A percentile compares a stretch with the other conserved stretches of the same genome.
phyloP scores from a whole-genome alignment of 352 stramenopile genomes.

The Discostella stelligera region DNA sequence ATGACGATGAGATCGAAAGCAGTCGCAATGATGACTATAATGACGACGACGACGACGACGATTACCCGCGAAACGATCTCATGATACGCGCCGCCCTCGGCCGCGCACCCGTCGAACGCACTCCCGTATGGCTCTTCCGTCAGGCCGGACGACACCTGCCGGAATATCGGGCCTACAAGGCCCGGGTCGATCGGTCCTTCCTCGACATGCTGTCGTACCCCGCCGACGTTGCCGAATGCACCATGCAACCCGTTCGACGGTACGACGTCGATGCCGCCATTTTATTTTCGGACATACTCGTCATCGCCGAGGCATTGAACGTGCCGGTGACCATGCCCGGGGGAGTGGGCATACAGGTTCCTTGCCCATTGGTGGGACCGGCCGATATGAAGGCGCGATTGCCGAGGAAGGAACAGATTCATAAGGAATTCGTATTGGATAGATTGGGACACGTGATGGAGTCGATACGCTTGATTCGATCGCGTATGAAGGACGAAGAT shows the following conservation, averaged over 20 bases:
- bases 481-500: slow-evolving; percentile 71
- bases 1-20: not conserved
- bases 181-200: slow-evolving; percentile 81
- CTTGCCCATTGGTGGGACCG: slow-evolving; percentile 76
- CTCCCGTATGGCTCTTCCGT: slow-evolving; percentile 96
- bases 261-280: slow-evolving; percentile 95
- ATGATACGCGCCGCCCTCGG: slow-evolving; percentile 75
- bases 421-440: slow-evolving; percentile 85
- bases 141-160: slow-evolving; percentile 92
- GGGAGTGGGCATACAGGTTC: slow-evolving; percentile 89
- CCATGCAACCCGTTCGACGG: slow-evolving; percentile 92
- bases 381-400: slow-evolving; percentile 90
- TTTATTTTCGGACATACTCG: slow-evolving; percentile 98
- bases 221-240: slow-evolving; percentile 91
- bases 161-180: slow-evolving; percentile 85
- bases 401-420: slow-evolving; percentile 79
- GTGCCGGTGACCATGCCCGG: slow-evolving; percentile 95
- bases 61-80: slow-evolving; percentile 68
- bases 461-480: slow-evolving; percentile 90
- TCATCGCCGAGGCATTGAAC: slow-evolving; percentile 95
- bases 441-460: slow-evolving; percentile 94
- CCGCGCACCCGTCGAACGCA: slow-evolving; percentile 55
- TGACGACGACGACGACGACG: slow-evolving; percentile 15
- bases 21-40: not conserved
- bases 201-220: slow-evolving; percentile 81